Conservation (phyloP, 352 stramenopile species). For the Pythium sukuiense region DNA sequence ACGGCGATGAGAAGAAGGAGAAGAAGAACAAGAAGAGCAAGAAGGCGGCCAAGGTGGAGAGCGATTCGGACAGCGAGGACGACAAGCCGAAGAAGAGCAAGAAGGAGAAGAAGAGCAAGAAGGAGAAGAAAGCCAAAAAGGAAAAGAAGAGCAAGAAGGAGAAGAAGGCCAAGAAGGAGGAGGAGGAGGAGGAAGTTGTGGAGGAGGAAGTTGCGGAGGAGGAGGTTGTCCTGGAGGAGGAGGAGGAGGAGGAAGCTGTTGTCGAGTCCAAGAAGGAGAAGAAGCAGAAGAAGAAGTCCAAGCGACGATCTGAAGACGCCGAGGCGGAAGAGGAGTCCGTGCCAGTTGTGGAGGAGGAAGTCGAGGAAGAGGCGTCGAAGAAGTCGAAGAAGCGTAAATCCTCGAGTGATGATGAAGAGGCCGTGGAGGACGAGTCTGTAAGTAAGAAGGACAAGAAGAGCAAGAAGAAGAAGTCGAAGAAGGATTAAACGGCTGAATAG, state of each 20-base stretch:
- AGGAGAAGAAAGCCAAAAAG: slow-evolving; percentile 31
- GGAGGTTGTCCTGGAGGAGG: slow-evolving; percentile 25
- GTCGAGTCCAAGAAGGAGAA: slow-evolving; percentile 20
- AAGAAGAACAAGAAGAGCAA: slow-evolving; percentile 44
- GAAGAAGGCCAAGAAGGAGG: slow-evolving; percentile 3
- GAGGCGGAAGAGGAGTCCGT: not conserved
- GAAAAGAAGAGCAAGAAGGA: slow-evolving; percentile 31
- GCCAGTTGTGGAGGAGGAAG: slow-evolving; percentile 1
- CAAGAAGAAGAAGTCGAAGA: slow-evolving; percentile 67
- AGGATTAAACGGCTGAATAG: slow-evolving; percentile 38
- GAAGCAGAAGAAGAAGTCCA: slow-evolving; percentile 30
- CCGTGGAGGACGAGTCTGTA: slow-evolving; percentile 20
- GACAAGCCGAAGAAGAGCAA: slow-evolving; percentile 41
- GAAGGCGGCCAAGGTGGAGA: slow-evolving; percentile 11
- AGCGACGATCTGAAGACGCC: slow-evolving; percentile 32
- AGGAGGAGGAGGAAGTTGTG: slow-evolving; percentile 2
- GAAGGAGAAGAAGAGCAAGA: slow-evolving; percentile 30
- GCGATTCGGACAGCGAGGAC: slow-evolving; percentile 30
- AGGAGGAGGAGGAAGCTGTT: slow-evolving; percentile 24
- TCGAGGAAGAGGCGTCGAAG: slow-evolving; percentile 35
- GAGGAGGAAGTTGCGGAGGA: slow-evolving; percentile 7
- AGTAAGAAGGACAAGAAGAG: slow-evolving; percentile 50
- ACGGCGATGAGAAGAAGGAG: slow-evolving; percentile 35
- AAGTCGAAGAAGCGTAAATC: slow-evolving; percentile 30
- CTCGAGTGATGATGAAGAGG: slow-evolving; percentile 21